Base-by-base conservation (phyloP, 2,329 filamentous ascomycete species). In the Trichoderma asperellum region DNA sequence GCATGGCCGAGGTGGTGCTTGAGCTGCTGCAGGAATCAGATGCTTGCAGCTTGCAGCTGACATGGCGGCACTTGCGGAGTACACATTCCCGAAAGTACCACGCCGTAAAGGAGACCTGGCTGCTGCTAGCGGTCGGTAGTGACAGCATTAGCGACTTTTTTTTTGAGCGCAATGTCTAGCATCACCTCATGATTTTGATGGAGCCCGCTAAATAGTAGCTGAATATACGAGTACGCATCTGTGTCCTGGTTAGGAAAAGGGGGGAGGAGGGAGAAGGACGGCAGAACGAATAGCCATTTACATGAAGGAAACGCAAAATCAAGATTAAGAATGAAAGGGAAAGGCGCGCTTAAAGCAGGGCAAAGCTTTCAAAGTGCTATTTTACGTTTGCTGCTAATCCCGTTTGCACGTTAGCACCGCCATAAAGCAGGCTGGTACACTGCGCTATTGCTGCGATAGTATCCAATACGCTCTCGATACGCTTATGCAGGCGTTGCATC, bases 21-120 rank as follows among this genome's bases (percentile, higher is more conserved):
- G 32, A 52, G 34, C 61, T 10, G 49, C 24, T 43, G 61, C 52
- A 65, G 62, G 40, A 66, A 59, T 58, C 63, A 21, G 35, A 66
- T 59, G 55, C 63, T 58, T 66, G 63, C 63, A 66, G 55, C 63
- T 58, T 66, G 63, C 63, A 66, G 55, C 55, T 64, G 61, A 64
- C 61, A 55, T 37, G 32, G 60, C 60, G 27, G 32, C 40, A 29
- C 43, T 35, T 49, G 21, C 47, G 47, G 47, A 49, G 47, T 49
- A 49, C 47, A 49, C 24, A n/a, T n/a, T 49, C 47, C 47, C 18
- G 47, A 24, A 24, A 21, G 59, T 62, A 40, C 59, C 40, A 43
- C 43, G 43, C n/a, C 34, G 52, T 64, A 56, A 14, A 49, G 47
- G 32, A 12, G 47, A 49, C 47, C 47, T 49, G 47, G 47, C n/a